phyloP scores from a whole-genome alignment of 176 grass and related monocot genomes.

The Phoenix roebelenii region DNA sequence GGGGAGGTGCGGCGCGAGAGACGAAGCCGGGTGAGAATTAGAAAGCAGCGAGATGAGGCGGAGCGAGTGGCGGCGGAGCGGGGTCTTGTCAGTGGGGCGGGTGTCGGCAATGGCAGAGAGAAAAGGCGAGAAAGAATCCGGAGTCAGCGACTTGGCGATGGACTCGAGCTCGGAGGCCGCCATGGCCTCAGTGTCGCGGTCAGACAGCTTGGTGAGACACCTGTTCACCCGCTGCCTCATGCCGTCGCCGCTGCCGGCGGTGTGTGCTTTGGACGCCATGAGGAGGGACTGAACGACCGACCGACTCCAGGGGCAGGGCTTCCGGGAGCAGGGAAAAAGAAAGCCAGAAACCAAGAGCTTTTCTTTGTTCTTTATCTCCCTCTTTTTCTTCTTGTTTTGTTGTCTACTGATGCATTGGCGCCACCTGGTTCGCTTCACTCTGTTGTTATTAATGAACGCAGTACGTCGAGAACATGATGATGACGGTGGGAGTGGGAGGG shows the following conservation, averaged over 20 bases:
- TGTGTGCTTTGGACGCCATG: not conserved
- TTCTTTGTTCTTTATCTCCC: no score
- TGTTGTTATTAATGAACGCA: no score
- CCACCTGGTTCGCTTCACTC: no score
- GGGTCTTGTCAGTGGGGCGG: constrained; percentile 55
- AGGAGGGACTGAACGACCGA: no score
- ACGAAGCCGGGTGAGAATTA: constrained; percentile 30
- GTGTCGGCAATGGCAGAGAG: constrained; percentile 75
- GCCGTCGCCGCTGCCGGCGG: constrained; percentile 20
- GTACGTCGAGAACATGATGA: no score
- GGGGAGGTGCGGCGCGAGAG: constrained; percentile 67
- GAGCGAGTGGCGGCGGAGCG: constrained; percentile 84
- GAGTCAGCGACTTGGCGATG: constrained; percentile 54
- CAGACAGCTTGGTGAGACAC: constrained; percentile 63
- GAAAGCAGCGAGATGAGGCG: constrained; percentile 64
- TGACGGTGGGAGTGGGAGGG: no score
- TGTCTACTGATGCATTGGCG: no score
- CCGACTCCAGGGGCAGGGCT: no score
- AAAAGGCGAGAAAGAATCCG: constrained; percentile 46
- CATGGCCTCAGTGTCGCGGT: constrained; percentile 97
- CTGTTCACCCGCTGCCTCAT: constrained; percentile 90
- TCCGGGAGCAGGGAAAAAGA: not conserved
- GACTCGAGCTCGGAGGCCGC: constrained; percentile 70
- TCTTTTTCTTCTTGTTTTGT: no score
- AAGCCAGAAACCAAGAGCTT: no score